Evolutionary conservation across 441 rosid genomes (phyloP), one percentile per base, ranked within the genome.

Genomic region (Eruca vesicaria): DNA sequence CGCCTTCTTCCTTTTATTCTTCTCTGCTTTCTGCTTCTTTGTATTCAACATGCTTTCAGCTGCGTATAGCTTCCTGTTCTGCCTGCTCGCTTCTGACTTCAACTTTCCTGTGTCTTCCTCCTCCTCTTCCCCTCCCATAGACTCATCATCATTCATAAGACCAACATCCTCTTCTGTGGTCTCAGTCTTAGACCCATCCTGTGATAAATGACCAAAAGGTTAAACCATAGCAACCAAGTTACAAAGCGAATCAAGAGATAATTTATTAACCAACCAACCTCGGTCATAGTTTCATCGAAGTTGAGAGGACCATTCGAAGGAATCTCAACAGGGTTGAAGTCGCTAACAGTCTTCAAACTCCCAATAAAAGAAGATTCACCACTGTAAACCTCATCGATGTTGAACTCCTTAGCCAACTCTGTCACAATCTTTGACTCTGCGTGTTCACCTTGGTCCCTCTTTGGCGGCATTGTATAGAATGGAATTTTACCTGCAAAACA

Each of bases 301-400:
- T 63, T 76, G 77, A 93, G 82, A 14, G 96, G 96, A 71, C 78
- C 70, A 75, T 85, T 80, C 0, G 92, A 82, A 72, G 97, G 96
- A 75, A 96, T 87, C 82, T 91, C 91, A 76, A 88, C 87, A 4
- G 90, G 85, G 73, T 78, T 69, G 74, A 87, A 90, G 43, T 91
- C 94, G 18, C 81, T 73, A 28, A 87, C 86, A 0, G 97, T 83
- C 86, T 89, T 90, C 65, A 96, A 92, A 72, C 96, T 93, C 73
- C 98, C 97, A 19, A 96, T 91, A 75, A 96, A 91, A 10, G 97
- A 91, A 11, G 91, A 83, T 81, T 96, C 97, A 8, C 90, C 77
- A 32, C 72, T 84, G 82, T 96, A 96, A 78, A 91, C 94, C 75
- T 90, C 97, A 78, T 96, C 90, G 0, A 93, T 77, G 53, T 87